These are phyloP conservation scores for Aureobasidium namibiae DNA, from an alignment of 2,329 filamentous ascomycete genomes.

Conservation along the genomic window DNA sequence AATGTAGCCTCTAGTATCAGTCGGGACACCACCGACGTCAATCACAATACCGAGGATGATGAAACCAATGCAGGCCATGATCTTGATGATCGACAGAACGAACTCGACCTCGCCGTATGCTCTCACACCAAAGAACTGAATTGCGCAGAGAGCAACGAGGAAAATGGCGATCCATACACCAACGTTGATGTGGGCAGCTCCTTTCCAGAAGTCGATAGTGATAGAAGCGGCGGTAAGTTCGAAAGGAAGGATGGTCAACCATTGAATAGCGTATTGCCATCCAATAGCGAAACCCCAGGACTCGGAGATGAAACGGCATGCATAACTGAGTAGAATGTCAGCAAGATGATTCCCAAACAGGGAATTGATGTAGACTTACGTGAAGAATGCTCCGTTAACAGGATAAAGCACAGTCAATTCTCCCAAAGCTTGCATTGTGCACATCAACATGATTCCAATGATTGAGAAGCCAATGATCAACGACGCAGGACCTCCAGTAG, in stretches of 20 bases:
- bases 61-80: constrained; percentile 48
- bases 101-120: constrained; percentile 26
- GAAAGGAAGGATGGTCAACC: constrained; percentile 25
- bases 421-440: constrained; percentile 30
- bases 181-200: constrained; percentile 17
- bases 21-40: constrained; percentile 51
- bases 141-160: constrained; percentile 23
- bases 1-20: constrained; percentile 46
- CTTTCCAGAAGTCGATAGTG: constrained; percentile 18
- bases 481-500: constrained; percentile 35
- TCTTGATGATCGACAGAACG: constrained; percentile 29
- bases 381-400: constrained; percentile 31
- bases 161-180: constrained; percentile 28
- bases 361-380: neutral
- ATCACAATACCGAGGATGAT: constrained; percentile 57
- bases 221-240: constrained; percentile 24
- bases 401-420: constrained; percentile 31
- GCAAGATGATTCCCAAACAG: neutral
- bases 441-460: constrained; percentile 28
- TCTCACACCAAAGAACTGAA: constrained; percentile 27
- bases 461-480: constrained; percentile 25
- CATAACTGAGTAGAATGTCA: constrained; percentile 17
- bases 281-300: constrained; percentile 25
- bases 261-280: constrained; percentile 25
- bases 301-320: constrained; percentile 38